Evolutionary conservation across 805 yeast genomes (phyloP).

Genomic region (Candida argentea): DNA sequence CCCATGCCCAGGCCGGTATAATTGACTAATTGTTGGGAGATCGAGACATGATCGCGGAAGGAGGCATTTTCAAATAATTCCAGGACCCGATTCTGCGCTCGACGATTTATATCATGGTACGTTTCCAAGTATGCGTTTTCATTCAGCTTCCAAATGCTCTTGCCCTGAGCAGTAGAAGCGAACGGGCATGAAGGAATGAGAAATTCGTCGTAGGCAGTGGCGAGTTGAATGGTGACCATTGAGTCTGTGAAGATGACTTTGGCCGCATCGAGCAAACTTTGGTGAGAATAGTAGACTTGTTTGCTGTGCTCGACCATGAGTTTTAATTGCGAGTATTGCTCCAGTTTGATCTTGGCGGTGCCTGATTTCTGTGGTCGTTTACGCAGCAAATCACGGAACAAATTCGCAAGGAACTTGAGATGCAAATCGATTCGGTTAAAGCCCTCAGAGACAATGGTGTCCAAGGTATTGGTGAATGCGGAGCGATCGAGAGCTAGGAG

Average conservation of each 20-base stretch:
- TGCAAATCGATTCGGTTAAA: slow-evolving; percentile 50
- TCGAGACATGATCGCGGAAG: too few species aligned
- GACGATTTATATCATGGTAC: too few species aligned
- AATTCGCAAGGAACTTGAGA: slow-evolving; percentile 50
- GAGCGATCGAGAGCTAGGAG: slow-evolving; percentile 34
- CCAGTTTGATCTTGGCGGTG: slow-evolving; percentile 48
- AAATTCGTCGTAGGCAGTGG: slow-evolving; percentile 19
- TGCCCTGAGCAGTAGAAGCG: slow-evolving; percentile 24
- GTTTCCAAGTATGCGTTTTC: slow-evolving; percentile 16
- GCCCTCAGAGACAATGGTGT: slow-evolving; percentile 14
- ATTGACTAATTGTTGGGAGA: too few species aligned
- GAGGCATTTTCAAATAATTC: too few species aligned
- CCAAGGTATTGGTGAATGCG: slow-evolving; percentile 24
- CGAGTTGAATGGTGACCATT: slow-evolving; percentile 10
- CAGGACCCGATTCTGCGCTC: too few species aligned
- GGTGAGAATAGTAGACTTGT: slow-evolving; percentile 43
- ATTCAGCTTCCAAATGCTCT: slow-evolving; percentile 17
- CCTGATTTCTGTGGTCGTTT: slow-evolving; percentile 64
- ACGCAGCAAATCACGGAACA: slow-evolving; percentile 67
- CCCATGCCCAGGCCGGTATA: too few species aligned
- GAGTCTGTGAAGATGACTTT: slow-evolving; percentile 8
- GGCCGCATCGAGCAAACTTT: slow-evolving; percentile 32
- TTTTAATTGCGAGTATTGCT: slow-evolving; percentile 20
- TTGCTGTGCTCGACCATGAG: slow-evolving; percentile 34
- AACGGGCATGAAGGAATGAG: slow-evolving; percentile 18